Evolutionary conservation across 2,329 filamentous ascomycete species (phyloP).

Genomic region (Gnomoniopsis smithogilvyi): DNA sequence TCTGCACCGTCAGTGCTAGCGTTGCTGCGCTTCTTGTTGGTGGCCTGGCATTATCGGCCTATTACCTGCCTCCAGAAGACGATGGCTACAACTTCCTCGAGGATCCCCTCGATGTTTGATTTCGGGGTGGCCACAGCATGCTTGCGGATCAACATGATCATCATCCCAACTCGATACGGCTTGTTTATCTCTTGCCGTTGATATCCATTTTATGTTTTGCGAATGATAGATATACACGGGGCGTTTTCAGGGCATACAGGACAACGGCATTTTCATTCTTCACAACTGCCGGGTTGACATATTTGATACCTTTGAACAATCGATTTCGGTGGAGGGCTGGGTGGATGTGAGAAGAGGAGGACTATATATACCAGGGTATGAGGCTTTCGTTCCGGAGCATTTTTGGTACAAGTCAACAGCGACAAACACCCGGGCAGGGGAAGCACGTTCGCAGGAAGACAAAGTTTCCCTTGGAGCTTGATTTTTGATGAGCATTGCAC

Average conservation of each 20-base stretch:
- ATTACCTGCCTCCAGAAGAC: slow-evolving; percentile 66
- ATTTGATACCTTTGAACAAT: slow-evolving; percentile 15
- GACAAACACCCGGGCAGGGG: too few relatives aligned
- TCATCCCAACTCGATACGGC: neutral
- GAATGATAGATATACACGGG: slow-evolving; percentile 14
- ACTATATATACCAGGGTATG: neutral
- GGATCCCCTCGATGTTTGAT: slow-evolving; percentile 44
- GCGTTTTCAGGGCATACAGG: slow-evolving; percentile 16
- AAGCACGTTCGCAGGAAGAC: neutral
- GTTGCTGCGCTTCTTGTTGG: slow-evolving; percentile 51
- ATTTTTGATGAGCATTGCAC: neutral
- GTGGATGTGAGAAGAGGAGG: neutral
- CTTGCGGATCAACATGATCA: neutral
- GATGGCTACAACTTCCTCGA: slow-evolving; percentile 76
- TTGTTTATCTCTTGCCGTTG: neutral
- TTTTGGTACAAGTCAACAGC: neutral
- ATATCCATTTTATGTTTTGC: neutral
- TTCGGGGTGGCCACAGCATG: neutral
- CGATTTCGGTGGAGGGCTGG: neutral
- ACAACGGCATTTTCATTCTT: slow-evolving; percentile 10
- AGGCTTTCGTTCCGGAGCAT: neutral
- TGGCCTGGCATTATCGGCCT: slow-evolving; percentile 64
- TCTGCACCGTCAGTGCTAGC: slow-evolving; percentile 57
- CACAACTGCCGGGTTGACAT: neutral
- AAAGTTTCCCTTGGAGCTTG: neutral